These are phyloP conservation scores for Xylona heveae DNA, from an alignment of 495 filamentous ascomycete genomes.

Conservation along the genomic window DNA sequence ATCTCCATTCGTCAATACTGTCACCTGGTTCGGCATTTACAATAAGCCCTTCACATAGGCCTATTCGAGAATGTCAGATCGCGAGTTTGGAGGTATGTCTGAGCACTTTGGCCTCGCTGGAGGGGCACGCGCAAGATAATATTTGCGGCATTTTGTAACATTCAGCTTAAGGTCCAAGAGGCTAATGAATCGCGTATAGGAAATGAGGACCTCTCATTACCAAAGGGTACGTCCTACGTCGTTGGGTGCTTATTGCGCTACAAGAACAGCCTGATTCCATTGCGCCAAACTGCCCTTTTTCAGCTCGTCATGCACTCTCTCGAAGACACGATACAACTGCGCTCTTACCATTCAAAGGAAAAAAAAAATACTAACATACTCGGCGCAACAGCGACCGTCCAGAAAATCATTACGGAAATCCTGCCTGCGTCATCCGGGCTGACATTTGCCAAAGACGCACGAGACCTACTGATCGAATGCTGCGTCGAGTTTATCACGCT, in stretches of 20 bases:
- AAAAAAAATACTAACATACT: slow-evolving; percentile 1
- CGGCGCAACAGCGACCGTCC: slow-evolving; percentile 55
- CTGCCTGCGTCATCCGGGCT: slow-evolving; percentile 46
- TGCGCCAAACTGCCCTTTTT: slow-evolving; percentile 1
- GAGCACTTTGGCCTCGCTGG: neutral
- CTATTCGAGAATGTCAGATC: slow-evolving; percentile 83
- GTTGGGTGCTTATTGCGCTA: too few species aligned
- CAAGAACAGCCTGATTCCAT: too few species aligned
- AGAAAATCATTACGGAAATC: slow-evolving; percentile 94
- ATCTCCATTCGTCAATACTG: too few species aligned
- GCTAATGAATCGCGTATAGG: slow-evolving; percentile 19
- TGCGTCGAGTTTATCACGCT: slow-evolving; percentile 98
- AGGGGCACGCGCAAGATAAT: too few species aligned
- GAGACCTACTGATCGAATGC: slow-evolving; percentile 92
- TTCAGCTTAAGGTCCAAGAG: too few species aligned
- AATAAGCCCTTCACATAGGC: too few species aligned
- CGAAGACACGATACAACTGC: neutral
- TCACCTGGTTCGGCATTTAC: too few species aligned
- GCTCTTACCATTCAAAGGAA: too few species aligned
- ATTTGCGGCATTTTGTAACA: slow-evolving; percentile 2
- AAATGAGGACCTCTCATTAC: slow-evolving; percentile 83
- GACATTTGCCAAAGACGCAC: slow-evolving; percentile 77
- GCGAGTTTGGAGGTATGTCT: slow-evolving; percentile 58
- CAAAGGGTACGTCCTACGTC: slow-evolving; percentile 70
- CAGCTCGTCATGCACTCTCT: slow-evolving; percentile 2